phyloP scores from a whole-genome alignment of 768 basidiomycete species.

The Fistulinella prunicolor region DNA sequence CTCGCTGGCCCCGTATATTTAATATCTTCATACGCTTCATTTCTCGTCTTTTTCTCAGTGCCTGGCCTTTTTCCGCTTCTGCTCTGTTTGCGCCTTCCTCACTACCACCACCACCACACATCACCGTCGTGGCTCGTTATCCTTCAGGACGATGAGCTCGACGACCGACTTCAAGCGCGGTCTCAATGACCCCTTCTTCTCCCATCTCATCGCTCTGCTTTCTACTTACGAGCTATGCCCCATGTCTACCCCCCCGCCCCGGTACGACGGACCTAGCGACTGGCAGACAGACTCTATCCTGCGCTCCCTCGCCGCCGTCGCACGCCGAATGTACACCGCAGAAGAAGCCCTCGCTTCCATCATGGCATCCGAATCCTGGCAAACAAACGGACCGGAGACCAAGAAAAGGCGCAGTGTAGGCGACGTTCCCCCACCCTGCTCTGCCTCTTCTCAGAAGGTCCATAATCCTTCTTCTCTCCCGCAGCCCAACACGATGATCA shows the following conservation, averaged over 20 bases:
- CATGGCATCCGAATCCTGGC: constrained; percentile 36
- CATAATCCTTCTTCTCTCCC: constrained; percentile 8
- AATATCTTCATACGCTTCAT: no score
- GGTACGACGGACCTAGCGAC: constrained; percentile 53
- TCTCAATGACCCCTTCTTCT: constrained; percentile 40
- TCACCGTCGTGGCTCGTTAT: no score
- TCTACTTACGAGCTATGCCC: constrained; percentile 60
- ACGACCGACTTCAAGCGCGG: constrained; percentile 21
- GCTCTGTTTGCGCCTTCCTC: background rate
- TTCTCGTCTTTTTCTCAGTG: background rate
- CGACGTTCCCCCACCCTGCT: constrained; percentile 34
- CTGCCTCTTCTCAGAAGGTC: constrained; percentile 28
- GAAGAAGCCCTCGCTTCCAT: constrained; percentile 45
- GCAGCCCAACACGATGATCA: constrained; percentile 26
- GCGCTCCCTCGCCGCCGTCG: constrained; percentile 48
- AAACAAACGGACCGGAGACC: constrained; percentile 37
- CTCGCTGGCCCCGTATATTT: no score
- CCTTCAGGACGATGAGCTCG: constrained; percentile 39
- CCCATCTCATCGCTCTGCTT: constrained; percentile 55
- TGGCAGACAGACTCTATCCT: constrained; percentile 60
- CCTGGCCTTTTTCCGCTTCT: background rate
- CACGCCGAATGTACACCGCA: constrained; percentile 53
- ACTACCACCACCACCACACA: constrained; percentile 9
- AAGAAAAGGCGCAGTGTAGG: constrained; percentile 46
- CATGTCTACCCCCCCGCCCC: constrained; percentile 46